Base-by-base conservation (phyloP, 2,329 filamentous ascomycete species). In the Fusarium sp. region DNA sequence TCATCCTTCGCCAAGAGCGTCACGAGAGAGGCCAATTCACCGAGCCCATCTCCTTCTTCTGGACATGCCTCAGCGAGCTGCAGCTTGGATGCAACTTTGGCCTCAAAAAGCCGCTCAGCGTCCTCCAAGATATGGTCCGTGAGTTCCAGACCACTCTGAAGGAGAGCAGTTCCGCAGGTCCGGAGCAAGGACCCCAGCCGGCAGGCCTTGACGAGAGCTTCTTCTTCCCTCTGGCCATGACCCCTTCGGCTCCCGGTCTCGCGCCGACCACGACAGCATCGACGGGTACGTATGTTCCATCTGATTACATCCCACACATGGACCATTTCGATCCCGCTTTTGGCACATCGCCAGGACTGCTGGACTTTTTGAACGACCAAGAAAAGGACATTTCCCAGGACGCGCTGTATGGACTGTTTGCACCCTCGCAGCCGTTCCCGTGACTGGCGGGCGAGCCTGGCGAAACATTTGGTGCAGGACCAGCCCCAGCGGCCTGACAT, bases 21-120 rank as follows among this genome's bases (percentile, higher is more conserved):
- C 72, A 78, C 14, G 78, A 80, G 27, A 73, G 80, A 18, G 80
- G 78, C 14, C 73, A 79, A 42, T 81, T 80, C 36, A 80, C 70
- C 2, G 80, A 83, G n/a, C 73, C 74, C 14, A 83, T 84, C 16
- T 79, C 75, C 8, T 84, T 83, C 69, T 83, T 84, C 72, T 84
- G 81, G 81, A 80, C 76, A 16, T 81, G 79, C 33, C 78, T 84
- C 38, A 79, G 77, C 33, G 82, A 83, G 31, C 66, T 83, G 10
- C 80, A 83, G 58, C 68, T 78, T 1, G 82, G 82, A 6, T 82
- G 82, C 65, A 81, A 83, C 59, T 80, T 81, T 65, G 82, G 82
- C 25, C 72, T 84, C n/a, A 79, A 81, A 66, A 82, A 81, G 35
- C 82, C 82, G 18, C 72, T 83, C 14, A 74, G 74, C 3, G 79